These are phyloP conservation scores for Penicillium aurantiogriseum DNA, from an alignment of 2,329 filamentous ascomycete genomes.

Conservation along the genomic window DNA sequence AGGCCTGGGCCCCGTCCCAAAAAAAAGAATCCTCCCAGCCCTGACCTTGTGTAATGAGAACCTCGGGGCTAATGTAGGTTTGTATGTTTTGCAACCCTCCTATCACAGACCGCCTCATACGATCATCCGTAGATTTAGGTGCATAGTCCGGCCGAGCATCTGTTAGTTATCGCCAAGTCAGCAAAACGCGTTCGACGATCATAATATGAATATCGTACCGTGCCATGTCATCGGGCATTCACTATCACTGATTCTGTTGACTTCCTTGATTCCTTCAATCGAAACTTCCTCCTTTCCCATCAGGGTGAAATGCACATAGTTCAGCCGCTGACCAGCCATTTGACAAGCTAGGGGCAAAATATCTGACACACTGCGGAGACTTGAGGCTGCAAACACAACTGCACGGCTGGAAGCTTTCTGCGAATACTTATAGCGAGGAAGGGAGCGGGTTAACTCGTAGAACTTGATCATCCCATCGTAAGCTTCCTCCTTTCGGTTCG, in stretches of 20 bases:
- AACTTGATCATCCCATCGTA: conserved; percentile 70
- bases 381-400: conserved; percentile 76
- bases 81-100: conserved; percentile 71
- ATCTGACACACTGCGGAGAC: conserved; percentile 67
- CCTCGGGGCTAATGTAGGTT: conserved; percentile 73
- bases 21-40: conserved; percentile 68
- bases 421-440: conserved; percentile 57
- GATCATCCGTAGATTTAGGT: conserved; percentile 65
- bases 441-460: conserved; percentile 60
- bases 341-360: conserved; percentile 81
- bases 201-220: conserved; percentile 51
- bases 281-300: conserved; percentile 71
- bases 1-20: conserved; percentile 56
- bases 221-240: conserved; percentile 67
- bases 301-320: conserved; percentile 77
- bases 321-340: conserved; percentile 70
- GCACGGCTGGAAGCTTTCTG: conserved; percentile 60
- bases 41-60: conserved; percentile 68
- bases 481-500: conserved; percentile 32
- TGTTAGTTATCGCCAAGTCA: conserved; percentile 14
- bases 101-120: conserved; percentile 64
- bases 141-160: conserved; percentile 74
- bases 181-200: conserved; percentile 2
- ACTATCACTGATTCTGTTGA: conserved; percentile 73
- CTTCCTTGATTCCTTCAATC: conserved; percentile 65